Conservation (phyloP, 257 asterid species). For the Oldenlandia corymbosa region DNA sequence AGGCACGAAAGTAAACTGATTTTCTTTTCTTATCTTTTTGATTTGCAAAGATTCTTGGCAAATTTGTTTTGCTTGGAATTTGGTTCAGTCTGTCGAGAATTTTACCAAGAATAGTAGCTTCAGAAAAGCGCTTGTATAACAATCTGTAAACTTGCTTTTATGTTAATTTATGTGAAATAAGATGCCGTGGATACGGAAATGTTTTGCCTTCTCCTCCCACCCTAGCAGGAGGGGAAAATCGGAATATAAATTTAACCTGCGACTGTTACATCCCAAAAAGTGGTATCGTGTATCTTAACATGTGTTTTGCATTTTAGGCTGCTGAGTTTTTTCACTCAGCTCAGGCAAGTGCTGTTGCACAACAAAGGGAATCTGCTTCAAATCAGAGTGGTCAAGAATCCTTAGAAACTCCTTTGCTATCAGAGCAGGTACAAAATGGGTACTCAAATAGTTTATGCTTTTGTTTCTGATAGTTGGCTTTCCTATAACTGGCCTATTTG, state of each 20-base stretch:
- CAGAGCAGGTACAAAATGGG: constrained; percentile 51
- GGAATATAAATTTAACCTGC: neutral
- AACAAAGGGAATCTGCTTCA: constrained; percentile 59
- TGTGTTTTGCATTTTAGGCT: constrained; percentile 41
- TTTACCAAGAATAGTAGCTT: no score
- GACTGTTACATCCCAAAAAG: neutral
- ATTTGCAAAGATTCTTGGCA: no score
- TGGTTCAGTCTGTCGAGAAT: no score
- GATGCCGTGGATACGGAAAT: neutral
- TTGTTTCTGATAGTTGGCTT: neutral
- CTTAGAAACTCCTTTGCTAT: constrained; percentile 74
- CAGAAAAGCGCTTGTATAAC: no score
- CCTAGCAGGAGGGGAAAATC: neutral
- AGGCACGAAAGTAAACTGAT: no score
- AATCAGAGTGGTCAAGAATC: constrained; percentile 77
- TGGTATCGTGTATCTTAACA: neutral
- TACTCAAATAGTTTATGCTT: neutral
- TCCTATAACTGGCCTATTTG: neutral
- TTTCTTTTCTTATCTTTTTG: no score
- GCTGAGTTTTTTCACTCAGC: constrained; percentile 83
- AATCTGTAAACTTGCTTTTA: no score
- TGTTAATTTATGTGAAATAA: neutral
- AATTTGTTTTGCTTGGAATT: no score
- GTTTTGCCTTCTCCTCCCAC: neutral
- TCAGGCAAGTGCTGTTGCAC: constrained; percentile 76